phyloP scores from a whole-genome alignment of 2,329 filamentous ascomycete species.

The Diplocarpon mali region DNA sequence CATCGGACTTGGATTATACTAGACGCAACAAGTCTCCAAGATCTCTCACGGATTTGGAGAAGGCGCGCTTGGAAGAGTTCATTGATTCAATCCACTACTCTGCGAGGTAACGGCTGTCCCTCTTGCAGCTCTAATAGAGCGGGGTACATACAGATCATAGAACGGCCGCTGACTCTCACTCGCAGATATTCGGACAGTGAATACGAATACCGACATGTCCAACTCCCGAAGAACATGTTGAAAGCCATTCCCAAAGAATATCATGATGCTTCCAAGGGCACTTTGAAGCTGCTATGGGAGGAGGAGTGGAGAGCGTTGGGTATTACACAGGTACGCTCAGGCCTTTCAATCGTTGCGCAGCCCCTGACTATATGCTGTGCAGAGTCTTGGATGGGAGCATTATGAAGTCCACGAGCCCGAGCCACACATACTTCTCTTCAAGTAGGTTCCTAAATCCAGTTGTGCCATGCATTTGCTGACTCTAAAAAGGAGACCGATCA shows the following conservation, averaged over 20 bases:
- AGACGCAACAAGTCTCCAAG: conserved; percentile 82
- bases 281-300: conserved; percentile 92
- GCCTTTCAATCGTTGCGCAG: not conserved
- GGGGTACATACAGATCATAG: not conserved
- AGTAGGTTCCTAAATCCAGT: conserved; percentile 47
- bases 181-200: conserved; percentile 81
- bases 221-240: conserved; percentile 95
- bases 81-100: conserved; percentile 95
- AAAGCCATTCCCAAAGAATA: conserved; percentile 94
- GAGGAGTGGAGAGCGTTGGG: conserved; percentile 96
- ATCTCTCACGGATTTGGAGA: conserved; percentile 69
- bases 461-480: conserved; percentile 8
- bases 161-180: conserved; percentile 13
- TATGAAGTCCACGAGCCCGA: conserved; percentile 99
- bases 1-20: conserved; percentile 46
- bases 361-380: conserved; percentile 11
- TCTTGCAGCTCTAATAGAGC: not conserved
- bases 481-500: conserved; percentile 24
- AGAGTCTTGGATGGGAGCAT: conserved; percentile 98
- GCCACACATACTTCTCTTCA: conserved; percentile 96
- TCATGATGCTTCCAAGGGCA: conserved; percentile 80
- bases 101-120: conserved; percentile 50
- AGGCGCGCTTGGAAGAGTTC: conserved; percentile 77
- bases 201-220: conserved; percentile 95
- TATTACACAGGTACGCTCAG: conserved; percentile 72